Evolutionary conservation across 768 basidiomycete species (phyloP).

Genomic region (Daedaleopsis nitida): DNA sequence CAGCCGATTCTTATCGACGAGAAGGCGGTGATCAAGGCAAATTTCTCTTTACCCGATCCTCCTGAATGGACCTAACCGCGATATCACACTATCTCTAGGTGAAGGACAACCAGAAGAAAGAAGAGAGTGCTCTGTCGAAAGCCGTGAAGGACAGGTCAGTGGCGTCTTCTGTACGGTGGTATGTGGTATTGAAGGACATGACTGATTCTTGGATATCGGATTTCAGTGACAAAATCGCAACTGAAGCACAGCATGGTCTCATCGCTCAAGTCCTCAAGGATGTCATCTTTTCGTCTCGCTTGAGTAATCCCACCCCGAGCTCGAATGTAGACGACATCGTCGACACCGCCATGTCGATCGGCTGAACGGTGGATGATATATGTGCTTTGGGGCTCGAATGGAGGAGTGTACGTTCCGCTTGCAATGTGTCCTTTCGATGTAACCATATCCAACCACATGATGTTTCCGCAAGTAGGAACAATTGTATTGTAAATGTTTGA

Average conservation of each 20-base stretch:
- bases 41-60: background rate
- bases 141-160: slow-evolving; percentile 88
- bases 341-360: slow-evolving; percentile 42
- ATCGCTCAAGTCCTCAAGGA: slow-evolving; percentile 95
- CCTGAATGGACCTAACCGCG: background rate
- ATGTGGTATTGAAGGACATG: background rate
- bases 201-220: background rate
- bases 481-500: slow-evolving; percentile 6
- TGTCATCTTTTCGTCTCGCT: slow-evolving; percentile 74
- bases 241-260: slow-evolving; percentile 91
- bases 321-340: slow-evolving; percentile 30
- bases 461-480: slow-evolving; percentile 9
- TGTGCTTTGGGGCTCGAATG: background rate
- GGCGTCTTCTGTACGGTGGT: background rate
- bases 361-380: slow-evolving; percentile 17
- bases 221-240: slow-evolving; percentile 79
- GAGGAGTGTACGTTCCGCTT: slow-evolving; percentile 12
- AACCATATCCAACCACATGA: background rate
- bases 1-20: slow-evolving; percentile 53
- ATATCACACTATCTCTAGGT: slow-evolving; percentile 28
- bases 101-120: slow-evolving; percentile 84
- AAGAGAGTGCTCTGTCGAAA: slow-evolving; percentile 76
- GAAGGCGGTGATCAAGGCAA: slow-evolving; percentile 49
- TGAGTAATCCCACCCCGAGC: slow-evolving; percentile 16
- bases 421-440: slow-evolving; percentile 1